Evolutionary conservation across 2,329 filamentous ascomycete species (phyloP).

Genomic region (Rutstroemia sp.): DNA sequence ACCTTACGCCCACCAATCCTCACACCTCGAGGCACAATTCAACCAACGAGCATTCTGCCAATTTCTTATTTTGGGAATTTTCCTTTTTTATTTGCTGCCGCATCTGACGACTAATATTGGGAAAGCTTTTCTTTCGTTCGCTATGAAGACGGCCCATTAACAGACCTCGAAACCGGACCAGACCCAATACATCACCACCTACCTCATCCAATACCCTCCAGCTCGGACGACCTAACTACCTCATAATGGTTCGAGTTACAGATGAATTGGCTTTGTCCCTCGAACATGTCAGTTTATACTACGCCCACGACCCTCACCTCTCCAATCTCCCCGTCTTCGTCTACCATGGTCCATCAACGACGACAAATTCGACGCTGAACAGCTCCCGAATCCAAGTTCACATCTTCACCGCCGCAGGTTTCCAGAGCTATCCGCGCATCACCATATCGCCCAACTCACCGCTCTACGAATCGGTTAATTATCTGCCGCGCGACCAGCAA

Average conservation of each 20-base stretch:
- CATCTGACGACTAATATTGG: background rate
- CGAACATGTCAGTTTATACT: slow-evolving; percentile 80
- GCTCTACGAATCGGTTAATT: slow-evolving; percentile 82
- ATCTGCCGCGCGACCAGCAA: slow-evolving; percentile 87
- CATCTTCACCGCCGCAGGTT: slow-evolving; percentile 81
- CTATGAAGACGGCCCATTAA: slow-evolving; percentile 6
- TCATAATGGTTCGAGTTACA: slow-evolving; percentile 73
- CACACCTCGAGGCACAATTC: too few species aligned
- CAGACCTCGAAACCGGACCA: slow-evolving; percentile 4
- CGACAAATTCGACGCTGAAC: slow-evolving; percentile 76
- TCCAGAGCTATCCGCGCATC: slow-evolving; percentile 82
- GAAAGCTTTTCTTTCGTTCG: background rate
- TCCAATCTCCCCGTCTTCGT: slow-evolving; percentile 76
- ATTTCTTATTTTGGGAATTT: background rate
- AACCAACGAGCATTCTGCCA: too few species aligned
- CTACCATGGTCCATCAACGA: slow-evolving; percentile 88
- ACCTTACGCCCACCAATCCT: too few species aligned
- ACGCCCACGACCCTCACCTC: slow-evolving; percentile 77
- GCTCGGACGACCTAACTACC: slow-evolving; percentile 17
- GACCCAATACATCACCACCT: background rate
- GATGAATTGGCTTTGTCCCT: slow-evolving; percentile 71
- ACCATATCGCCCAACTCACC: slow-evolving; percentile 90
- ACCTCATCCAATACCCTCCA: slow-evolving; percentile 15
- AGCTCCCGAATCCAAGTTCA: slow-evolving; percentile 93
- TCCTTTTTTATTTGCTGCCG: background rate